Percentiles rank a stretch among this genome's conserved stretches.
Conservation (phyloP, 2,329 filamentous ascomycete genomes). For the Paecilomyces niveus region DNA sequence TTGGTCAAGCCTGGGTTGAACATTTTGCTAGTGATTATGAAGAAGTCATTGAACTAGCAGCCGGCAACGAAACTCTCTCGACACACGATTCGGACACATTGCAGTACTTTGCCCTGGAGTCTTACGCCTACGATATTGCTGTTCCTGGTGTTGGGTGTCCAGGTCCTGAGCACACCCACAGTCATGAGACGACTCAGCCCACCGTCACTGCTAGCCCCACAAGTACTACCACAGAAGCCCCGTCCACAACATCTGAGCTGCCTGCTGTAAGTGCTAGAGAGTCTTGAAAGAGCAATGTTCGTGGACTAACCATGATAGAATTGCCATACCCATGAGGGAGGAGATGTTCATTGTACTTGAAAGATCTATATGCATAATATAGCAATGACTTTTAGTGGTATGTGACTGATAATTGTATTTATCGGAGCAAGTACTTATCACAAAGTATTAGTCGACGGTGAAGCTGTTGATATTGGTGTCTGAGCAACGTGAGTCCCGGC, state of each 20-base stretch:
- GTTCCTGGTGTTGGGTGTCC: constrained; percentile 57
- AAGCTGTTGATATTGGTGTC: too few species aligned
- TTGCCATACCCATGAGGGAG: constrained; percentile 37
- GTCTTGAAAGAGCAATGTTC: too few species aligned
- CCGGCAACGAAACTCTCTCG: constrained; percentile 42
- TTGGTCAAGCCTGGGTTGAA: constrained; percentile 54
- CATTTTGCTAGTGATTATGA: constrained; percentile 57
- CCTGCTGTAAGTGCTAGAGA: constrained; percentile 16
- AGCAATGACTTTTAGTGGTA: too few species aligned
- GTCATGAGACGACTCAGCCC: constrained; percentile 5
- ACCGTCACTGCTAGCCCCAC: constrained; percentile 7
- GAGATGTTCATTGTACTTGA: constrained; percentile 32
- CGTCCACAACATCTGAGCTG: constrained; percentile 13
- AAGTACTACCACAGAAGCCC: constrained; percentile 6
- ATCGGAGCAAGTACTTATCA: too few species aligned
- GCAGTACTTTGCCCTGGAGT: constrained; percentile 62
- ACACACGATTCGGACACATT: constrained; percentile 55
- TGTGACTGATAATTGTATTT: too few species aligned
- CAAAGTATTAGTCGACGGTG: too few species aligned
- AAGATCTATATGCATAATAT: too few species aligned
- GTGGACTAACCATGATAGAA: constrained; percentile 17
- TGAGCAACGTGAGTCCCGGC: too few species aligned
- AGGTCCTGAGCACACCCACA: constrained; percentile 28
- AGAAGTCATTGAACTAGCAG: constrained; percentile 48
- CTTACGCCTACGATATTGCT: constrained; percentile 59